Conservation (phyloP, 768 basidiomycete genomes). For the Pleurotus eryngii region DNA sequence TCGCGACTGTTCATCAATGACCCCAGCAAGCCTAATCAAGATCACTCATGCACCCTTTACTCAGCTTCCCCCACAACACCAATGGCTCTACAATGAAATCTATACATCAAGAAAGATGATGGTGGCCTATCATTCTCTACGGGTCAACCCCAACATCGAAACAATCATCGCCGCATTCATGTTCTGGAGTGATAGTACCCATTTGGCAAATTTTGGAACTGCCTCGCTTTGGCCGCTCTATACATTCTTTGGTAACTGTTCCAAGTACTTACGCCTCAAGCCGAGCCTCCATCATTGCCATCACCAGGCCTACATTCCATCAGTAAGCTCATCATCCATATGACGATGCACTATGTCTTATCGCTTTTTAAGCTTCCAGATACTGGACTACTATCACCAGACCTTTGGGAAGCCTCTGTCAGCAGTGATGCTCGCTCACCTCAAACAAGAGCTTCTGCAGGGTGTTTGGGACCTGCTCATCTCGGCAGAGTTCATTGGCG, state of each 20-base stretch:
- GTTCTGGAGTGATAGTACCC: constrained; percentile 30
- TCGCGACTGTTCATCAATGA: background rate
- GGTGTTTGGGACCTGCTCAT: constrained; percentile 5
- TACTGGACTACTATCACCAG: background rate
- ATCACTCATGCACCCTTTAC: background rate
- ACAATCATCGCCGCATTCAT: constrained; percentile 20
- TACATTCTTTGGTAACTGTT: constrained; percentile 28
- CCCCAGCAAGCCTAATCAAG: background rate
- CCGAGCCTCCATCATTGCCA: constrained; percentile 29
- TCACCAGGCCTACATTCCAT: constrained; percentile 41
- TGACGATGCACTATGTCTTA: background rate
- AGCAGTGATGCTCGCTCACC: constrained; percentile 2
- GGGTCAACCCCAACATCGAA: constrained; percentile 6
- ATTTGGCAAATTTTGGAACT: constrained; percentile 29
- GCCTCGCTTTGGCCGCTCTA: constrained; percentile 32
- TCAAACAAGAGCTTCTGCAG: constrained; percentile 9
- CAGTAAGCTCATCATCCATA: constrained; percentile 18
- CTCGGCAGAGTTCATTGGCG: constrained; percentile 5
- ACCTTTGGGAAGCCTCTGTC: background rate
- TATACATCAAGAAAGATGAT: constrained; percentile 4
- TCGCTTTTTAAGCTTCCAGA: constrained; percentile 5
- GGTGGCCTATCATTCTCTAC: background rate
- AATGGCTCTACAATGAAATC: background rate
- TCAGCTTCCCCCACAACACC: background rate
- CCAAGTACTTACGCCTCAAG: constrained; percentile 32